These are phyloP conservation scores for Pseudogymnoascus sp. DNA, from an alignment of 2,329 filamentous ascomycete species.

Conservation along the genomic window DNA sequence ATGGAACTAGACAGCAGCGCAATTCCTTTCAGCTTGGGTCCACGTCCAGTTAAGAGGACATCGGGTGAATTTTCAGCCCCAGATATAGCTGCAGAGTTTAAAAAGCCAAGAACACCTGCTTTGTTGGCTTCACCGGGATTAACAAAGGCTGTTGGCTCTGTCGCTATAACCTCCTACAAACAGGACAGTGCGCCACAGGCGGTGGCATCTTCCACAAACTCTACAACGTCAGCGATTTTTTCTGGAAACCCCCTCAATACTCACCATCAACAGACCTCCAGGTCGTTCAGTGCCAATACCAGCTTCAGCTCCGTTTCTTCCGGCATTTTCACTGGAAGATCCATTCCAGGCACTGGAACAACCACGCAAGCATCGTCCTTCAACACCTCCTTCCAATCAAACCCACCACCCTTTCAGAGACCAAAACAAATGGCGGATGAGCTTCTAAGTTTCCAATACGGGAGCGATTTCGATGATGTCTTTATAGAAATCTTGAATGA, in stretches of 20 bases:
- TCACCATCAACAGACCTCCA: neutral
- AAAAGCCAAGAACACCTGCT: conserved; percentile 1
- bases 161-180: neutral
- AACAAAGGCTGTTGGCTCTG: neutral
- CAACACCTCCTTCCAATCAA: conserved; percentile 10
- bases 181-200: neutral
- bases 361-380: conserved; percentile 10
- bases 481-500: conserved; percentile 11
- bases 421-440: conserved; percentile 6
- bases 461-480: conserved; percentile 18
- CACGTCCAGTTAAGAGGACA: neutral
- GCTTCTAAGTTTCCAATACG: conserved; percentile 16
- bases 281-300: conserved; percentile 9
- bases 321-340: conserved; percentile 16
- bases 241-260: neutral
- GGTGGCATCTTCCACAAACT: conserved; percentile 5
- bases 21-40: neutral
- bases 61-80: neutral
- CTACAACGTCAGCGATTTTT: conserved; percentile 8
- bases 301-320: conserved; percentile 18
- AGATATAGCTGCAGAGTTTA: neutral
- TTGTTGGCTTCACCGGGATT: neutral
- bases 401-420: neutral
- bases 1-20: neutral
- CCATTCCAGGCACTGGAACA: neutral